These are phyloP conservation scores for Citrullus mucosospermus DNA, from an alignment of 306 rosid genomes.

Conservation along the genomic window DNA sequence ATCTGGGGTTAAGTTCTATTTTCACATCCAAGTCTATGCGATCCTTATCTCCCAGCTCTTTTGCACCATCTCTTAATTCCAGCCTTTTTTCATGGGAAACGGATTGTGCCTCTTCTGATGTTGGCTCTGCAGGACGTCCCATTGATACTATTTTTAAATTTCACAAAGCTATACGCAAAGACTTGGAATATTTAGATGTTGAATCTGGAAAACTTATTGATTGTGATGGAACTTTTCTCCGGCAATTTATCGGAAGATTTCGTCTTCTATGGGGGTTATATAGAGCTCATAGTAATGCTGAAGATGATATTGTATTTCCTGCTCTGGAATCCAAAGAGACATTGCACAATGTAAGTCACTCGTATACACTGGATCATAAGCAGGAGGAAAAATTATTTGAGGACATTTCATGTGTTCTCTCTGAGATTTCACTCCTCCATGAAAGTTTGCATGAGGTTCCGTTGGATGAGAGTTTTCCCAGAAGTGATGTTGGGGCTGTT, in stretches of 20 bases:
- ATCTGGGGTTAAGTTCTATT: conserved; percentile 70
- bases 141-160: conserved; percentile 97
- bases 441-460: conserved; percentile 39
- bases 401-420: conserved; percentile 73
- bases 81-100: conserved; percentile 93
- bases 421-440: conserved; percentile 76
- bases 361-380: conserved; percentile 87
- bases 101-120: conserved; percentile 47
- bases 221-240: conserved; percentile 59
- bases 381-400: conserved; percentile 89
- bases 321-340: conserved; percentile 97
- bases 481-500: conserved; percentile 22
- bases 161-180: conserved; percentile 96
- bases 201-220: conserved; percentile 95
- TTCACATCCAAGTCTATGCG: conserved; percentile 75
- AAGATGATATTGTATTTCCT: conserved; percentile 96
- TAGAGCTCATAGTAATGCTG: conserved; percentile 99
- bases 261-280: conserved; percentile 97
- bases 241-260: conserved; percentile 83
- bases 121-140: conserved; percentile 72
- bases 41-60: conserved; percentile 62
- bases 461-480: conserved; percentile 26
- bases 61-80: conserved; percentile 90
- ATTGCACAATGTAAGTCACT: conserved; percentile 95
- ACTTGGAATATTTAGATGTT: conserved; percentile 90